Conservation (phyloP, 2,329 filamentous ascomycete genomes). For the Penicillium frequentans region DNA sequence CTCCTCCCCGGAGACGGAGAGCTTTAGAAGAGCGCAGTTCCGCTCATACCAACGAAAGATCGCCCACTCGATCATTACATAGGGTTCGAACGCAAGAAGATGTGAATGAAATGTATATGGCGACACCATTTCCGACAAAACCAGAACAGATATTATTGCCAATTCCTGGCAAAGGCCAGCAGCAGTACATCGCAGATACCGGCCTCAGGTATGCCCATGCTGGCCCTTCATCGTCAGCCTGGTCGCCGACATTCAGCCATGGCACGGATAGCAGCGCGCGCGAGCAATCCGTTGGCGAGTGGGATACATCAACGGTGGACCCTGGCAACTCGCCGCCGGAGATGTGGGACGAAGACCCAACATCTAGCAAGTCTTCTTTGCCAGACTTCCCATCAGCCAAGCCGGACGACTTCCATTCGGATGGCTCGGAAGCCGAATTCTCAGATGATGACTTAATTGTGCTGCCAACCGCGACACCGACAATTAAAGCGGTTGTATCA, state of each 20-base stretch:
- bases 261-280: conserved; percentile 26
- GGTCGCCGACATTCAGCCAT: conserved; percentile 29
- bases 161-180: conserved; percentile 39
- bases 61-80: conserved; percentile 39
- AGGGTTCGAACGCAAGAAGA: conserved; percentile 34
- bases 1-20: conserved; percentile 39
- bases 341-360: conserved; percentile 40
- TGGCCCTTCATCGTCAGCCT: conserved; percentile 28
- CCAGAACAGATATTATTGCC: conserved; percentile 47
- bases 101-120: conserved; percentile 37
- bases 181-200: conserved; percentile 32
- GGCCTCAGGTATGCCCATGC: conserved; percentile 34
- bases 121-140: conserved; percentile 49
- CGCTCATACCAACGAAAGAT: conserved; percentile 47
- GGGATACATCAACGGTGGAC: conserved; percentile 40
- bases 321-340: conserved; percentile 37
- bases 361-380: conserved; percentile 39
- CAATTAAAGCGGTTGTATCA: conserved; percentile 39
- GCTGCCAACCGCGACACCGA: conserved; percentile 33
- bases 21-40: conserved; percentile 48
- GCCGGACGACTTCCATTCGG: conserved; percentile 18
- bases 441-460: conserved; percentile 36
- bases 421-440: conserved; percentile 22
- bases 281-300: conserved; percentile 30
- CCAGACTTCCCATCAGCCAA: conserved; percentile 25